phyloP scores from a whole-genome alignment of 495 filamentous ascomycete species.

The Cercophora sp. region DNA sequence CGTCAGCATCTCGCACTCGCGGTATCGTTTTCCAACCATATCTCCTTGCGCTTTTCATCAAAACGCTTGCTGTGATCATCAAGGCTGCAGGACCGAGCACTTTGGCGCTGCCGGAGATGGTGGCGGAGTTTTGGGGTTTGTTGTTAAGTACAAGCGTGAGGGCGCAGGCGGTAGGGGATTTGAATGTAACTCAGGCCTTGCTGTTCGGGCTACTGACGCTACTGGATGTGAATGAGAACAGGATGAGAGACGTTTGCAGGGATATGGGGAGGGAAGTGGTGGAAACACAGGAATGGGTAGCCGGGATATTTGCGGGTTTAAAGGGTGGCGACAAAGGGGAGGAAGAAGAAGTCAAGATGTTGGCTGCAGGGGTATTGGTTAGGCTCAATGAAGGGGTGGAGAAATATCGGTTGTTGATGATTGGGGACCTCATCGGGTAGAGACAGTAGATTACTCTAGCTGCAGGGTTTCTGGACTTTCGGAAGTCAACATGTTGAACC shows the following conservation, averaged over 20 bases:
- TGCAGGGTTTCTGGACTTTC: no score
- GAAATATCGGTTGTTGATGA: slow-evolving; percentile 65
- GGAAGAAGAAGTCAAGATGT: slow-evolving; percentile 59
- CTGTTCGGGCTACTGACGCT: slow-evolving; percentile 76
- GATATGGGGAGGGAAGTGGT: slow-evolving; percentile 52
- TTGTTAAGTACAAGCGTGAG: slow-evolving; percentile 44
- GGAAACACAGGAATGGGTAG: slow-evolving; percentile 51
- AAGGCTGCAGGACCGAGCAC: slow-evolving; percentile 63
- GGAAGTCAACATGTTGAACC: no score
- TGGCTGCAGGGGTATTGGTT: slow-evolving; percentile 82
- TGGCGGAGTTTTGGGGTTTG: slow-evolving; percentile 64
- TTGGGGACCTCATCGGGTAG: slow-evolving; percentile 56
- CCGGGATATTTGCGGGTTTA: slow-evolving; percentile 35
- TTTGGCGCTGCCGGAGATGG: slow-evolving; percentile 61
- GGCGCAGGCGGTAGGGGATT: slow-evolving; percentile 49
- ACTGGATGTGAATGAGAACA: slow-evolving; percentile 77
- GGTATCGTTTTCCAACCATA: slow-evolving; percentile 55
- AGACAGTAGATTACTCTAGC: no score
- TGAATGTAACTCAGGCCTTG: slow-evolving; percentile 64
- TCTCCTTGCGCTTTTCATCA: slow-evolving; percentile 58
- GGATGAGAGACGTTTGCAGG: slow-evolving; percentile 69
- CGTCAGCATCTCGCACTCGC: slow-evolving; percentile 34
- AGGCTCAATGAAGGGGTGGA: slow-evolving; percentile 75
- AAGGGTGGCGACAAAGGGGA: slow-evolving; percentile 47
- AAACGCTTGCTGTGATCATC: slow-evolving; percentile 62